Evolutionary conservation across 768 basidiomycete species (phyloP), one percentile per base, ranked within the genome.

Genomic region (Daedaleopsis nitida): DNA sequence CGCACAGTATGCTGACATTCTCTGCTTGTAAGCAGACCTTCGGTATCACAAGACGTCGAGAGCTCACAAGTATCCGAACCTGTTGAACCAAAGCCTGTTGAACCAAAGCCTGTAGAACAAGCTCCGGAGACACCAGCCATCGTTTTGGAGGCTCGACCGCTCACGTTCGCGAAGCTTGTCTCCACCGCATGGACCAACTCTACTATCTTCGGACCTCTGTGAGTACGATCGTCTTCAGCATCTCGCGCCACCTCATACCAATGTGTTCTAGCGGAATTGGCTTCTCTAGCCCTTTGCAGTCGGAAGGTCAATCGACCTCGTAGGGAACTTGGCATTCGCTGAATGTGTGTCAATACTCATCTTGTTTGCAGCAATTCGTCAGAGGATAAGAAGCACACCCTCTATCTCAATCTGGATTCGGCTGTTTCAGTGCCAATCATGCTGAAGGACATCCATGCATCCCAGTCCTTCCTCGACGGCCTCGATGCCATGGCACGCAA

Each of bases 161-260:
- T 59, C 13, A 64, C 61, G 8, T 64, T 59, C 24, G 45, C 58
- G 2, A 57, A 35, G 17, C 58, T 54, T 9, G 59, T 57, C 1
- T 27, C 50, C 34, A 52, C 74, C 4, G 67, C 69, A 9, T 85
- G 82, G 74, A 81, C 75, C 59, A 74, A 75, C 39, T 77, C 82
- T n/a, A 88, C 87, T 1, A 88, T 89, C 27, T 89, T 89, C 65
- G 86, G 86, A 21, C 84, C 85, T 55, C 69, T 87, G 87, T 87
- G 57, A 66, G 86, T 76, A 39, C 32, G 5, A 57, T 56, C 23
- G 12, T 7, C 10, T 21, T 9, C 4, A 3, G 45, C 3, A 47
- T 21, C 7, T 13, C 47, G 12, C 9, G 13, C 9, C 7, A 23
- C 19, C 21, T 14, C 37, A 34, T 21, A 57, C 68, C 60, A 37